Conservation (phyloP, 2,329 filamentous ascomycete species). For the Penicillium sp. region DNA sequence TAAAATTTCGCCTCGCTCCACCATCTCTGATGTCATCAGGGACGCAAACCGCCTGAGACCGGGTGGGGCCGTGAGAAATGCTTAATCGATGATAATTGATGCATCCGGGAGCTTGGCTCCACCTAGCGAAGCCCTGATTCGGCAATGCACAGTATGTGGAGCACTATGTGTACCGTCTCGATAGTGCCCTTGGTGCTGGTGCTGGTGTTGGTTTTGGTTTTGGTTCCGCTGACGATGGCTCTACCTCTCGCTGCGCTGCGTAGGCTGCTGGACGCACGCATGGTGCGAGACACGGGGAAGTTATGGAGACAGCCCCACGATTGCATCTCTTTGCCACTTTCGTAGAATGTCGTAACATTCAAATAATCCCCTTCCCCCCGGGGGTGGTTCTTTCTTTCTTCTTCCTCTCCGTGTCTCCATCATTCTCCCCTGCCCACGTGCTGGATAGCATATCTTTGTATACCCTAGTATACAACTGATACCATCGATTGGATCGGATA, state of each 20-base stretch:
- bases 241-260: not conserved
- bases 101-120: conserved; percentile 31
- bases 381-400: conserved; percentile 16
- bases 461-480: not conserved
- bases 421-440: conserved; percentile 6
- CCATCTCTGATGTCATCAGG: conserved; percentile 28
- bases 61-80: conserved; percentile 27
- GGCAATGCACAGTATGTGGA: conserved; percentile 19
- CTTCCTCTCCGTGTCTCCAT: conserved; percentile 13
- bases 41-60: conserved; percentile 18
- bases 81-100: conserved; percentile 38
- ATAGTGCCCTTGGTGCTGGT: conserved; percentile 2
- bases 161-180: not conserved
- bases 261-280: not conserved
- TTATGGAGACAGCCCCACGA: conserved; percentile 24
- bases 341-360: conserved; percentile 24
- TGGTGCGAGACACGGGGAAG: conserved; percentile 11
- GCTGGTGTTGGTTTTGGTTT: too few species aligned
- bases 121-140: conserved; percentile 23
- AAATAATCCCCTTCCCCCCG: conserved; percentile 34
- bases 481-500: too few species aligned
- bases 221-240: not conserved
- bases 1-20: conserved; percentile 8
- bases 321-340: conserved; percentile 26
- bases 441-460: not conserved